Conservation (phyloP, 2,329 filamentous ascomycete species). For the Zarea fungicola region DNA sequence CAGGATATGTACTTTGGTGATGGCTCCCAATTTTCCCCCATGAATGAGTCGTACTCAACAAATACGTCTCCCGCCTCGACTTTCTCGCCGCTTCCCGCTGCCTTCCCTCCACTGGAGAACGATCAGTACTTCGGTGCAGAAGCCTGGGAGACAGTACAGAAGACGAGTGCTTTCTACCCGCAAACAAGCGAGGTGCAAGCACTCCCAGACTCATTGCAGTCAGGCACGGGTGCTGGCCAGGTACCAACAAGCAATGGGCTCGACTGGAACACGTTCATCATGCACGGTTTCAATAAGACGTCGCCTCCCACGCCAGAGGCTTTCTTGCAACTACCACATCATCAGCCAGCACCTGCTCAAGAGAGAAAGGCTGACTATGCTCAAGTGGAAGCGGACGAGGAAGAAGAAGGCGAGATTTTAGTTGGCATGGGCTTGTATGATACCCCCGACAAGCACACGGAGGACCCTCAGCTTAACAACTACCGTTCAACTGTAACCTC, state of each 20-base stretch:
- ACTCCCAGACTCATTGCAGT: constrained; percentile 23
- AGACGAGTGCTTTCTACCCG: constrained; percentile 25
- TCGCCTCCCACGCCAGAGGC: constrained; percentile 57
- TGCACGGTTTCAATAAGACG: constrained; percentile 41
- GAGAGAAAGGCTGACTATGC: constrained; percentile 40
- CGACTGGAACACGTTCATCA: constrained; percentile 43
- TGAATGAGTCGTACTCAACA: constrained; percentile 50
- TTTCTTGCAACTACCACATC: constrained; percentile 44
- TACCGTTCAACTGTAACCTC: constrained; percentile 50
- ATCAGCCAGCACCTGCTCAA: constrained; percentile 41
- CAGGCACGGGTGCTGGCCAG: not conserved
- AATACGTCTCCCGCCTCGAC: constrained; percentile 51
- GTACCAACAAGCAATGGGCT: constrained; percentile 4
- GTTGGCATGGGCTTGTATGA: constrained; percentile 83
- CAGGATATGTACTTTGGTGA: constrained; percentile 34
- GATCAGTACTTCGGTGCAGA: constrained; percentile 37
- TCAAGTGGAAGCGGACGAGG: constrained; percentile 46
- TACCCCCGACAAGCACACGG: constrained; percentile 52
- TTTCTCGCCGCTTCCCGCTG: constrained; percentile 49
- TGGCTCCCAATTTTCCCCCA: constrained; percentile 44
- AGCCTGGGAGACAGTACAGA: constrained; percentile 31
- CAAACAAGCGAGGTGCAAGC: constrained; percentile 19
- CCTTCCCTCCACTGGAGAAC: constrained; percentile 36
- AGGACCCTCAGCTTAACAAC: constrained; percentile 47
- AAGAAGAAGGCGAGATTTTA: constrained; percentile 64